A percentile compares a stretch with the other conserved stretches of the same genome.
phyloP scores from a whole-genome alignment of 2,329 filamentous ascomycete species.

The Incumbomyces delicatus region DNA sequence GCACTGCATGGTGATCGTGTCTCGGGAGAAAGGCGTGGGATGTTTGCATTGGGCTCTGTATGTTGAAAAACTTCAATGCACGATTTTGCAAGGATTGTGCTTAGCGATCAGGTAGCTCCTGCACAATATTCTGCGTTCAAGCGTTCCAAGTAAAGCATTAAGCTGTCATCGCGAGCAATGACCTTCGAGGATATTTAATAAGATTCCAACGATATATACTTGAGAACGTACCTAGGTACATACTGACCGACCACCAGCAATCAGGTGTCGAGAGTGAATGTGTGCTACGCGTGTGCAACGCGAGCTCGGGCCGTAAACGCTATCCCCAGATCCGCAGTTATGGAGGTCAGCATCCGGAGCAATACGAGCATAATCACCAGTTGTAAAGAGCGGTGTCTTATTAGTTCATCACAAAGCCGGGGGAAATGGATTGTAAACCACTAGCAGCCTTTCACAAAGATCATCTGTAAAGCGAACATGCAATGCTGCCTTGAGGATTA shows the following conservation, averaged over 20 bases:
- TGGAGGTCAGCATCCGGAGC: no score
- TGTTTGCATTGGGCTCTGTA: not conserved
- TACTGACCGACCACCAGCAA: no score
- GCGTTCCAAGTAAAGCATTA: not conserved
- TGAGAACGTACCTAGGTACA: no score
- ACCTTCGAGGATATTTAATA: not conserved
- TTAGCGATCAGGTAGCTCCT: not conserved
- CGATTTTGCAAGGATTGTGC: not conserved
- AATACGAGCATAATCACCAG: not conserved
- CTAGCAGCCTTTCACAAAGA: not conserved
- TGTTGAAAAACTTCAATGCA: not conserved
- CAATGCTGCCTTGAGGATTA: not conserved
- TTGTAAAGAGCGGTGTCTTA: no score
- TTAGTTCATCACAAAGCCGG: no score
- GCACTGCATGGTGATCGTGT: conserved; percentile 16
- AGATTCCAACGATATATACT: not conserved
- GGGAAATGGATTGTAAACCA: not conserved
- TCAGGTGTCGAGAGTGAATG: no score
- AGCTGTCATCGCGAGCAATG: not conserved
- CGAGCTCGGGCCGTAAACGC: no score
- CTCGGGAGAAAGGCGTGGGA: not conserved
- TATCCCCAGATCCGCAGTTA: no score
- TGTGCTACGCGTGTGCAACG: no score
- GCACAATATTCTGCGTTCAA: not conserved
- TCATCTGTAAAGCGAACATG: conserved; percentile 1